A percentile compares a stretch with the other conserved stretches of the same genome.
phyloP scores from a whole-genome alignment of 1,284 basidiomycete genomes.

The Trichosporon faecale region DNA sequence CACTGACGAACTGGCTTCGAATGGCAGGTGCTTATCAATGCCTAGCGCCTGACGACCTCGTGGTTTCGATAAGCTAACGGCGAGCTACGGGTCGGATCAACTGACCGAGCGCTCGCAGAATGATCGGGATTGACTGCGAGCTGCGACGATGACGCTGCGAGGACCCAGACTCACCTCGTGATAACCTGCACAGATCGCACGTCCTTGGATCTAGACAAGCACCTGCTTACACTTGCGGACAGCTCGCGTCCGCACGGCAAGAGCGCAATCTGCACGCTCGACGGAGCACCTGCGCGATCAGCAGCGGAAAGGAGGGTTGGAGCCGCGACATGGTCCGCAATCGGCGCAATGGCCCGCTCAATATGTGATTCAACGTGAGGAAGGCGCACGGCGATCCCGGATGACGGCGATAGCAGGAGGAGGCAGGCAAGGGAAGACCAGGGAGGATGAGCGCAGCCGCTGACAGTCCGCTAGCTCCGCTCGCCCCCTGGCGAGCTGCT shows the following conservation, averaged over 20 bases:
- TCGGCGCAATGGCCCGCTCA: neutral
- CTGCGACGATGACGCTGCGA: neutral
- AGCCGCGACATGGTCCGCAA: neutral
- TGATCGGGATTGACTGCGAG: neutral
- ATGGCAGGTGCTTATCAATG: neutral
- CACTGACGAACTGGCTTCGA: neutral
- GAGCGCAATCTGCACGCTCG: neutral
- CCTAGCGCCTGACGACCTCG: neutral
- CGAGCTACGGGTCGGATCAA: neutral
- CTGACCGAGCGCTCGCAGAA: neutral
- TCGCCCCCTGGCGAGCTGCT: neutral
- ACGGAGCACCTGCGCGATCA: neutral
- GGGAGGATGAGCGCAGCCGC: neutral
- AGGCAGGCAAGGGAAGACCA: neutral
- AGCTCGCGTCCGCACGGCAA: neutral
- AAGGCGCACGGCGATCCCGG: neutral
- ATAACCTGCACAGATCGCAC: neutral
- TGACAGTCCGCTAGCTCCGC: neutral
- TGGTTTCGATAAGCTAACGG: neutral
- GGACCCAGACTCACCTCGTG: neutral
- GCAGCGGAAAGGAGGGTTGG: neutral
- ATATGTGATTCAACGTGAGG: neutral
- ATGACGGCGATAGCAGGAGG: neutral
- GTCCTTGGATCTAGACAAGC: neutral
- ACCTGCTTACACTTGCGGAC: neutral